Evolutionary conservation across 1,139 yeast species (phyloP).

Genomic region (Sporopachydermia cereana): DNA sequence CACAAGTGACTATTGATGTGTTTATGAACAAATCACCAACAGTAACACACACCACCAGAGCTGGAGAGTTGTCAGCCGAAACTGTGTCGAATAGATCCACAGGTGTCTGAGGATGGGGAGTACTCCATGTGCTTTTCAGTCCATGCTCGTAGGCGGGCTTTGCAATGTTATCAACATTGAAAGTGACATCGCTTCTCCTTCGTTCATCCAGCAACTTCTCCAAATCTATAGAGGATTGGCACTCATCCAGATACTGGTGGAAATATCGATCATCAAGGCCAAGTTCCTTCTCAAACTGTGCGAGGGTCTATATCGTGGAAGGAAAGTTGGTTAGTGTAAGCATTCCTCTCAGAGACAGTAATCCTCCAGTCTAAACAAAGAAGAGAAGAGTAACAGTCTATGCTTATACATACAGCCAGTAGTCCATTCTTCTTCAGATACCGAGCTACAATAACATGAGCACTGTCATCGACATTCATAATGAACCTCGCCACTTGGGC

Average conservation of each 20-base stretch:
- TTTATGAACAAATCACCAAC: neutral
- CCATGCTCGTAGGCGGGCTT: neutral
- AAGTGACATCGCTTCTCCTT: neutral
- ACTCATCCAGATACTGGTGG: slow-evolving; percentile 2
- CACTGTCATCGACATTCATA: slow-evolving; percentile 6
- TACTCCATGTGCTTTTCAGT: neutral
- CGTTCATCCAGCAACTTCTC: neutral
- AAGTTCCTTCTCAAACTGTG: slow-evolving; percentile 30
- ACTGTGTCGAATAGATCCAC: neutral
- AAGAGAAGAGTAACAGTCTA: no score
- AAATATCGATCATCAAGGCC: neutral
- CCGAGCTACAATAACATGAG: slow-evolving; percentile 35
- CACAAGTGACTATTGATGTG: neutral
- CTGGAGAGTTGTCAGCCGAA: neutral
- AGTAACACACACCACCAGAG: neutral
- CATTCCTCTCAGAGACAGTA: no score
- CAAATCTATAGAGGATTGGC: neutral
- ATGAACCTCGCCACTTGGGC: neutral
- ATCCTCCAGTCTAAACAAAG: no score
- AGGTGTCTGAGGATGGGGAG: neutral
- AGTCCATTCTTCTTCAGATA: slow-evolving; percentile 39
- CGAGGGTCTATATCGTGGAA: slow-evolving; percentile 33
- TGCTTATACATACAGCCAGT: neutral
- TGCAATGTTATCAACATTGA: neutral
- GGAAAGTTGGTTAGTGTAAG: no score